Evolutionary conservation across 2,329 filamentous ascomycete genomes (phyloP), one percentile per base, ranked within the genome.

Genomic region (Hypoxylon sp.): DNA sequence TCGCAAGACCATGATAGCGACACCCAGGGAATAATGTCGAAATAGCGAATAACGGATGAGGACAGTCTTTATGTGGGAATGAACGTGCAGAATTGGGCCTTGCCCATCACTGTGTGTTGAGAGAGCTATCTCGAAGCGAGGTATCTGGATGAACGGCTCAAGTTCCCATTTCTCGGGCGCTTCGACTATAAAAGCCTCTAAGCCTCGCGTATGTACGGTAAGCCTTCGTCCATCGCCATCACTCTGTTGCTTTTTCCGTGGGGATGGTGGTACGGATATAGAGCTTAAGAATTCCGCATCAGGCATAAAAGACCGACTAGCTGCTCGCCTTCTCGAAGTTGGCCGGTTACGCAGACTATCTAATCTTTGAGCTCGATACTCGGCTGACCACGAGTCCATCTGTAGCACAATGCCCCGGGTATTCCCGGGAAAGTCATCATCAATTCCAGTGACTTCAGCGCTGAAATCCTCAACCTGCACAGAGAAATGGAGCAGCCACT

Each of bases 121-220:
- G 62, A 98, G 87, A 1, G 93, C 91, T 29, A 98, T 84, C 77
- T 99, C 96, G 73, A 97, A 93, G 35, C 91, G 89, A 29, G 97
- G 96, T 65, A 99, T 84, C 44, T 89, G 92, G 71, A 98, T 79
- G 76, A 98, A 98, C 0, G 94, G 91, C 63, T 98, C 93, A 2
- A 89, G 83, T 77, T 98, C 94, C 79, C 94, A 91, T 69, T 89
- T 92, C 68, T 98, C 93, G 2, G 91, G 87, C 0, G 92, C 92
- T 78, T 99, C 96, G 52, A 98, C 91, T 53, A 98, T 92, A 74
- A 96, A 95, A 0, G 91, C 93, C 79, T 98, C 96, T 3, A 99
- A 84, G 0, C 93, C 93, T 67, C 92, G 89, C 39, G 92, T 88
- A 76, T 97, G 92, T 27, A 98, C 80, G 2, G 92, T 90, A 29